phyloP scores from a whole-genome alignment of 306 rosid genomes.

The Casuarina equisetifolia region DNA sequence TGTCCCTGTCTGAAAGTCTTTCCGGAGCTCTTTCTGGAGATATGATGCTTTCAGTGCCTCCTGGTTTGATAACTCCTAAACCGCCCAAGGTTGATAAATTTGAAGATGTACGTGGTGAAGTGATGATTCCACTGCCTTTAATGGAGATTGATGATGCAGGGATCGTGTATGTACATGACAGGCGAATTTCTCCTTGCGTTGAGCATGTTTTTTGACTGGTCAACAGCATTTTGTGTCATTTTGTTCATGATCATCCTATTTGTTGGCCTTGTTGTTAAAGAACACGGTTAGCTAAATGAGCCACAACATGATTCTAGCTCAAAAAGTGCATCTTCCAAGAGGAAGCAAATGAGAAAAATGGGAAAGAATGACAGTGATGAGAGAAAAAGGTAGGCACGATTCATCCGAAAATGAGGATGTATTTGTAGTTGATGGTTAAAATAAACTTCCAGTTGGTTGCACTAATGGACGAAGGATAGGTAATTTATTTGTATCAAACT shows the following conservation, averaged over 20 bases:
- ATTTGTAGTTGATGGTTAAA: slow-evolving; percentile 19
- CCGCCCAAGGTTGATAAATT: slow-evolving; percentile 23
- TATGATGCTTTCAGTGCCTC: slow-evolving; percentile 31
- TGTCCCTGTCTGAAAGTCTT: slow-evolving; percentile 29
- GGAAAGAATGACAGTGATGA: slow-evolving; percentile 37
- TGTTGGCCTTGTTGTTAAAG: slow-evolving; percentile 23
- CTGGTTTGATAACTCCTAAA: slow-evolving; percentile 35
- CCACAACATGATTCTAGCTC: slow-evolving; percentile 32
- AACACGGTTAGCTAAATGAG: slow-evolving; percentile 21
- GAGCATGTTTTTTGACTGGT: slow-evolving; percentile 26
- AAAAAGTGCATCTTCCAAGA: slow-evolving; percentile 43
- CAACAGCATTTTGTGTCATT: slow-evolving; percentile 22
- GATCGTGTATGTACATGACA: slow-evolving; percentile 23
- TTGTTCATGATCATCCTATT: slow-evolving; percentile 32
- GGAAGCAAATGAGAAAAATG: slow-evolving; percentile 44
- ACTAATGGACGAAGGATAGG: slow-evolving; percentile 62
- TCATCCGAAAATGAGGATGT: slow-evolving; percentile 38
- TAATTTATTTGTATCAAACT: slow-evolving; percentile 56
- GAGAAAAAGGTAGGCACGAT: slow-evolving; percentile 23
- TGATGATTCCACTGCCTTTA: slow-evolving; percentile 23
- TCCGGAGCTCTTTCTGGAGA: slow-evolving; percentile 13
- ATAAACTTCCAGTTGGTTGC: slow-evolving; percentile 38
- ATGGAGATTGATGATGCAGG: slow-evolving; percentile 23
- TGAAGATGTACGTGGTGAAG: slow-evolving; percentile 21
- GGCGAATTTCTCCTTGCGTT: slow-evolving; percentile 2